Evolutionary conservation across 352 stramenopile species (phyloP), one percentile per base, ranked within the genome.

Genomic region (Pelagophyceae sp.): DNA sequence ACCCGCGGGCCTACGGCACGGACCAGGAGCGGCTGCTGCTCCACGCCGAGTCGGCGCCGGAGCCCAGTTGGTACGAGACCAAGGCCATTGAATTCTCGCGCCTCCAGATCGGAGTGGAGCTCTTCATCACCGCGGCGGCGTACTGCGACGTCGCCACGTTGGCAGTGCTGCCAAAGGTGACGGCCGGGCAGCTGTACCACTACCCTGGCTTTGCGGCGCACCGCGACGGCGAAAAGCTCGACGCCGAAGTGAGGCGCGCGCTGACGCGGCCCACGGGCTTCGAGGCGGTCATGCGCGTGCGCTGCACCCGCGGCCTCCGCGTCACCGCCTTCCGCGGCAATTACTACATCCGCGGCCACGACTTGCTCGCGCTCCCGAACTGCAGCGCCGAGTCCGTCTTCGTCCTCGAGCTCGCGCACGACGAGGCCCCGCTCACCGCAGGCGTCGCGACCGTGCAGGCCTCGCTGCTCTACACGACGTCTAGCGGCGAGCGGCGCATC

Each of bases 321-420:
- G 91, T 99, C 64, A 89, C 88, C 38, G 97, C 97, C 81, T 99
- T 99, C 82, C 98, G 98, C 84, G 96, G 96, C 80, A 99, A 99
- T 82, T 97, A 97, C 79, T 98, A 96, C 82, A 90, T 99, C 82
- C 92, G 96, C 37, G 95, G 94, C 31, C 94, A 93, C 0, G 96
- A 99, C 83, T 87, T 99, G 0, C 83, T 99, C 76, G 94, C 95
- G 25, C 84, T 99, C 38, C 96, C 96, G 33, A 98, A 96, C 71
- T 94, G 90, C 82, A 95, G 96, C 75, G 86, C 92, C 2, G 96
- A 99, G 81, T 95, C 92, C 31, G 93, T 95, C 3, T 99, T 97
- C 83, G 95, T 87, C 0, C 90, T 99, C 78, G 95, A 99, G 83
- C 91, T 99, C 74, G 92, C 89, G 71, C 94, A 98, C 84, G 97